These are phyloP conservation scores for Helotiales sp. DNA, from an alignment of 2,329 filamentous ascomycete species.

Conservation along the genomic window DNA sequence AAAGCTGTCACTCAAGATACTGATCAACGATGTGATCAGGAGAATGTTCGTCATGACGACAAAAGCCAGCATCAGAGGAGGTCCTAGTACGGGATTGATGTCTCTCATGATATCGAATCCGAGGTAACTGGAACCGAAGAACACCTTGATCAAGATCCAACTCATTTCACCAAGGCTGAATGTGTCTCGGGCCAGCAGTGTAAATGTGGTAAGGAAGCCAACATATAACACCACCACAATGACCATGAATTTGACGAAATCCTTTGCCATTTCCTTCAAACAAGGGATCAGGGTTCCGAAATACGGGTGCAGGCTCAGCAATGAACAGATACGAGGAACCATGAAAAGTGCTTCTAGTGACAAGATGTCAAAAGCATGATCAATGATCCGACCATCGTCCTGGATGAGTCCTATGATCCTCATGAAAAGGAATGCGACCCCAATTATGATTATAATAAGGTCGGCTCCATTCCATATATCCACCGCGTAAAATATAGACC, in stretches of 20 bases:
- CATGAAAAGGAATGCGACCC: conserved; percentile 70
- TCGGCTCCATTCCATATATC: conserved; percentile 81
- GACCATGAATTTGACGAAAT: conserved; percentile 83
- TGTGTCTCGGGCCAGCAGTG: conserved; percentile 69
- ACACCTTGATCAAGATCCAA: conserved; percentile 76
- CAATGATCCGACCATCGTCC: conserved; percentile 62
- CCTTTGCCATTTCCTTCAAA: conserved; percentile 89
- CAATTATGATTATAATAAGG: conserved; percentile 72
- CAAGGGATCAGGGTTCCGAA: conserved; percentile 90
- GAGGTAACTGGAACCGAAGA: conserved; percentile 74
- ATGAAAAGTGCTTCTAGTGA: conserved; percentile 87
- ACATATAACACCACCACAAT: conserved; percentile 81
- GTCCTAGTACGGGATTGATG: conserved; percentile 31
- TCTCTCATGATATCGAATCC: conserved; percentile 69
- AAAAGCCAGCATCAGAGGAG: conserved; percentile 57
- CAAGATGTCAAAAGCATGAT: conserved; percentile 85
- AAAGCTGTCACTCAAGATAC: conserved; percentile 77
- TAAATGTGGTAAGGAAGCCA: conserved; percentile 85
- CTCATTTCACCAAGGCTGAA: conserved; percentile 69
- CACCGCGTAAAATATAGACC: conserved; percentile 79
- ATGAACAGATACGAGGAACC: conserved; percentile 83
- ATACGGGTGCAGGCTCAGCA: conserved; percentile 84
- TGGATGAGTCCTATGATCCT: conserved; percentile 67
- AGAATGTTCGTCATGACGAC: conserved; percentile 77
- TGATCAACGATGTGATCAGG: conserved; percentile 75